phyloP scores from a whole-genome alignment of 257 asterid species.

The Handroanthus guayacan region DNA sequence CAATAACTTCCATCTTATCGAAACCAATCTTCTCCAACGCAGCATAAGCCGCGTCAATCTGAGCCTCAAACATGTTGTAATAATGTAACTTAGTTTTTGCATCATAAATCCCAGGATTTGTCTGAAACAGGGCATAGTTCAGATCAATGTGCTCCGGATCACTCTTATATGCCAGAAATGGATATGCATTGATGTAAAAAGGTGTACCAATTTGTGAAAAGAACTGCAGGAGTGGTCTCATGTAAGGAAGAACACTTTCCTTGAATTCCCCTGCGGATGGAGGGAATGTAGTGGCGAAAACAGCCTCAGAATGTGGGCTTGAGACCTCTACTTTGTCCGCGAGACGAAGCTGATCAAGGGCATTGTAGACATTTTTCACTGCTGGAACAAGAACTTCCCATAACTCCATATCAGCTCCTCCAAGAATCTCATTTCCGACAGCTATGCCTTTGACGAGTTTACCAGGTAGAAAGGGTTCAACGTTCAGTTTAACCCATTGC shows the following conservation, averaged over 20 bases:
- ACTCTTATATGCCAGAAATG: slow-evolving; percentile 74
- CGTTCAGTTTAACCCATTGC: slow-evolving; percentile 71
- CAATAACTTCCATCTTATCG: slow-evolving; percentile 69
- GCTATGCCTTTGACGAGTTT: slow-evolving; percentile 76
- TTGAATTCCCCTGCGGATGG: slow-evolving; percentile 82
- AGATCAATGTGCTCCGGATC: slow-evolving; percentile 70
- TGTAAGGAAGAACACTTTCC: slow-evolving; percentile 72
- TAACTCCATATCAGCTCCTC: slow-evolving; percentile 52
- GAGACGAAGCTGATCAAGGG: slow-evolving; percentile 55
- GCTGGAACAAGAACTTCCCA: slow-evolving; percentile 90
- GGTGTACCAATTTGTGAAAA: slow-evolving; percentile 71
- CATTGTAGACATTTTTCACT: slow-evolving; percentile 65
- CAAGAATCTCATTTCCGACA: slow-evolving; percentile 83
- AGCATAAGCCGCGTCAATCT: slow-evolving; percentile 73
- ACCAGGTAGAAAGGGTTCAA: slow-evolving; percentile 66
- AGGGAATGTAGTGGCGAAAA: slow-evolving; percentile 67
- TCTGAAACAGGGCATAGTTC: slow-evolving; percentile 58
- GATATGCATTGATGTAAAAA: slow-evolving; percentile 84
- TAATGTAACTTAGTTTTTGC: slow-evolving; percentile 65
- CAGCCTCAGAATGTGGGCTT: slow-evolving; percentile 85
- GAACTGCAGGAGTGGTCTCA: slow-evolving; percentile 73
- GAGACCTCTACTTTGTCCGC: slow-evolving; percentile 66
- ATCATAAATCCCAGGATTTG: slow-evolving; percentile 60
- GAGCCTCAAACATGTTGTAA: slow-evolving; percentile 88
- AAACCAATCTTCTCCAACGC: slow-evolving; percentile 75